phyloP scores from a whole-genome alignment of 768 basidiomycete species.

The Amanita exitialis region DNA sequence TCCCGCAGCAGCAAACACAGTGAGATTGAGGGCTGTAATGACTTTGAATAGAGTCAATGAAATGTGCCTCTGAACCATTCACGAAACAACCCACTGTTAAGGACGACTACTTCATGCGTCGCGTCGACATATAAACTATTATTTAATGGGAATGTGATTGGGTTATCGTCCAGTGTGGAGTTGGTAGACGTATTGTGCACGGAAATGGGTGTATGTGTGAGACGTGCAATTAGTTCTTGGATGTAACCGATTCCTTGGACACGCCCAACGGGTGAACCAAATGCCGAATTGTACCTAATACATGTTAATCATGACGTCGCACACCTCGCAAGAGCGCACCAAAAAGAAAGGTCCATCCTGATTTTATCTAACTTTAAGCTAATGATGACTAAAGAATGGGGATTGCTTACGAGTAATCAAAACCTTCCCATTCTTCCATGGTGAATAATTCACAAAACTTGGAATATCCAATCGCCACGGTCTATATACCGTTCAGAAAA shows the following conservation, averaged over 20 bases:
- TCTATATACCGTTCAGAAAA: constrained; percentile 28
- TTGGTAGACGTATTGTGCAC: constrained; percentile 80
- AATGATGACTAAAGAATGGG: neutral
- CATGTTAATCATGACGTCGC: constrained; percentile 3
- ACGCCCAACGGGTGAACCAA: constrained; percentile 73
- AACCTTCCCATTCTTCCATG: constrained; percentile 88
- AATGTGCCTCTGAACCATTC: neutral
- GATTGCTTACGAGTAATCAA: constrained; percentile 65
- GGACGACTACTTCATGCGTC: constrained; percentile 84
- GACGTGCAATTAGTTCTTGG: constrained; percentile 75
- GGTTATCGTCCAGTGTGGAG: constrained; percentile 62
- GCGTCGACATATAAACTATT: constrained; percentile 80
- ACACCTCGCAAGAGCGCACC: constrained; percentile 21
- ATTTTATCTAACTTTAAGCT: neutral
- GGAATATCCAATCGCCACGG: constrained; percentile 86
- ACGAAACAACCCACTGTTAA: constrained; percentile 51
- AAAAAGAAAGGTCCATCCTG: constrained; percentile 60
- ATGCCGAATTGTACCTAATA: constrained; percentile 58
- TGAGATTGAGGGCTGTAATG: constrained; percentile 78
- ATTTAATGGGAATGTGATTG: constrained; percentile 59
- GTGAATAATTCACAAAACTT: constrained; percentile 90
- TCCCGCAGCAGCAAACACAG: constrained; percentile 60
- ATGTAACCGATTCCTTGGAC: constrained; percentile 73
- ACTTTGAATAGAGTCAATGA: constrained; percentile 29
- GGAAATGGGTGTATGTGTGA: constrained; percentile 65